Base-by-base conservation (phyloP, 2,329 filamentous ascomycete species). In the Teratosphaeria epicoccoides region DNA sequence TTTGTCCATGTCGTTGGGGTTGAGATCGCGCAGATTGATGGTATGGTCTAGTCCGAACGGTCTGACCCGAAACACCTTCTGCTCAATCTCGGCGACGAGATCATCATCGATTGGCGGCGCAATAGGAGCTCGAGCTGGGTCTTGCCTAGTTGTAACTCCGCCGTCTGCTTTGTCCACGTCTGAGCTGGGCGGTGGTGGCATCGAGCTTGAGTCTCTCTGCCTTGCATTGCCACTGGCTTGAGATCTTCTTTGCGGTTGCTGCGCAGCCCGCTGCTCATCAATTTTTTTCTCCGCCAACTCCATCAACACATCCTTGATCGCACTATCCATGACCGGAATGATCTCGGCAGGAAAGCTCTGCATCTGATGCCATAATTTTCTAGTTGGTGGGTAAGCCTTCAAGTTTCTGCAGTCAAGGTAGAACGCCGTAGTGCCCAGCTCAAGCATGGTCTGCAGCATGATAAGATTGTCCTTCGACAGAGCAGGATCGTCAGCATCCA, bases 261-360 rank as follows among this genome's bases (percentile, higher is more conserved):
- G 59, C 24, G 61, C 60, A 53, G 70, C 59, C 53, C 73, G 70
- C 64, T 85, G 77, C 54, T 81, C 81, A 28, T 84, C 76, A 76
- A 86, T 87, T 62, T 94, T 85, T 54, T 84, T 83, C 55, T 87
- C 81, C 0, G 91, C 89, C 47, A 97, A 73, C 65, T 95, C 90
- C 23, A 93, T 81, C 84, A 97, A 95, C 50, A 88, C 77, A 70
- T 98, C 91, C 66, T 95, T 94, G 48, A 96, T 81, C 5, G 84
- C 83, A 68, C 95, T 88, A 77, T 98, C 94, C 85, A 98, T 95
- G 46, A 97, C 78, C 2, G 91, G 90, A 44, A 98, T 86, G 49
- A 98, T 90, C 76, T 98, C 93, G 64, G 93, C 89, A 0, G 93
- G 93, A 65, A 96, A 98, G 12, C 87, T 84, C 67, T 95, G 88